phyloP scores from a whole-genome alignment of 75 land plant genomes.

The Pinus tabuliformis region DNA sequence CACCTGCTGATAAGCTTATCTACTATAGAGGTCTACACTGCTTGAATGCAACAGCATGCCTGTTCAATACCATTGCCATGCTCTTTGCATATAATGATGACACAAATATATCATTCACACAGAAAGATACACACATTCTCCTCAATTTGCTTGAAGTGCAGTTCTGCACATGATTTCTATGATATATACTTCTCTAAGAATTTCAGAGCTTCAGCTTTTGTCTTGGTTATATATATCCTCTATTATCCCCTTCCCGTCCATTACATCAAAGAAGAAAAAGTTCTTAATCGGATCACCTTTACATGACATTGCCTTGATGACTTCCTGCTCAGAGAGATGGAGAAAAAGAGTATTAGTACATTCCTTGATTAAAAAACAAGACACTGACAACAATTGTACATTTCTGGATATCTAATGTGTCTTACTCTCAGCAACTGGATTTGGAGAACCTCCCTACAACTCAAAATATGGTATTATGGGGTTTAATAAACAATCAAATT shows the following conservation, averaged over 20 bases:
- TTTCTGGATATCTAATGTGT: neutral
- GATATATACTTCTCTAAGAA: neutral
- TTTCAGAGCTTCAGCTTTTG: neutral
- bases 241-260: slow-evolving; percentile 89
- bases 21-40: neutral
- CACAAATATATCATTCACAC: neutral
- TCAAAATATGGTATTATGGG: neutral
- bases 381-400: neutral
- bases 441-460: neutral
- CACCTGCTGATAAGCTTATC: neutral
- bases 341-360: neutral
- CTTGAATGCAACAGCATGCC: neutral
- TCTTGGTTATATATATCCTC: slow-evolving; percentile 57
- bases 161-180: neutral
- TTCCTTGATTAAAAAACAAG: neutral
- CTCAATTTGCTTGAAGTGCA: neutral
- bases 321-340: slow-evolving; percentile 53
- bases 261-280: slow-evolving; percentile 87
- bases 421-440: neutral
- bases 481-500: neutral
- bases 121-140: neutral
- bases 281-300: slow-evolving; percentile 96
- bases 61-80: neutral
- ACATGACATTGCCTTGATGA: slow-evolving; percentile 92
- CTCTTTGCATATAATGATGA: neutral